Evolutionary conservation across 1,284 basidiomycete species (phyloP).

Genomic region (Ganoderma multipileum): DNA sequence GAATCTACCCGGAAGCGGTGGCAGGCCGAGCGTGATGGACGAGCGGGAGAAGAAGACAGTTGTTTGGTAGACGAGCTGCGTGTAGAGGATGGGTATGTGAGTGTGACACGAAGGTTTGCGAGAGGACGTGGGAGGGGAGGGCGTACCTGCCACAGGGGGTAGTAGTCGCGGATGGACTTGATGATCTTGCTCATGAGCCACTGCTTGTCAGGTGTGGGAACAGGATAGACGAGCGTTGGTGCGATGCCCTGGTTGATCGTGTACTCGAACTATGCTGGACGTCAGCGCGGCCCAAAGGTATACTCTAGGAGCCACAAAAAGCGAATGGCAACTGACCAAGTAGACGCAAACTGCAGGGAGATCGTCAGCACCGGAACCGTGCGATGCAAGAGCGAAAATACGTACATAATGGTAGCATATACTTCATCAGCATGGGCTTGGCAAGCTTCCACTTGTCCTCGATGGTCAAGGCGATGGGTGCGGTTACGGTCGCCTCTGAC

Average conservation of each 20-base stretch:
- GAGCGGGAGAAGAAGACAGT: constrained; percentile 97
- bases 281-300: background rate
- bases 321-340: constrained; percentile 53
- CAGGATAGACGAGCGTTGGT: constrained; percentile 90
- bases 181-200: constrained; percentile 80
- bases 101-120: background rate
- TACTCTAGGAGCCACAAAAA: background rate
- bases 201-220: constrained; percentile 68
- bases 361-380: background rate
- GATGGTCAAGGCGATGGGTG: constrained; percentile 57
- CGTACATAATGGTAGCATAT: constrained; percentile 86
- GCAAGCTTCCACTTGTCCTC: constrained; percentile 82
- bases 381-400: constrained; percentile 17
- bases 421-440: constrained; percentile 75
- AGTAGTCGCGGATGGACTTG: constrained; percentile 90
- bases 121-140: background rate
- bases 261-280: constrained; percentile 77
- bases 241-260: constrained; percentile 94
- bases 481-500: constrained; percentile 28
- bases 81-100: background rate
- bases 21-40: constrained; percentile 87
- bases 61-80: constrained; percentile 83
- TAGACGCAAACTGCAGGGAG: constrained; percentile 74
- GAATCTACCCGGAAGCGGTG: constrained; percentile 76
- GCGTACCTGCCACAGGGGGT: constrained; percentile 90